These are phyloP conservation scores for Carex parvula DNA, from an alignment of 176 grass and related monocot genomes.

Conservation along the genomic window DNA sequence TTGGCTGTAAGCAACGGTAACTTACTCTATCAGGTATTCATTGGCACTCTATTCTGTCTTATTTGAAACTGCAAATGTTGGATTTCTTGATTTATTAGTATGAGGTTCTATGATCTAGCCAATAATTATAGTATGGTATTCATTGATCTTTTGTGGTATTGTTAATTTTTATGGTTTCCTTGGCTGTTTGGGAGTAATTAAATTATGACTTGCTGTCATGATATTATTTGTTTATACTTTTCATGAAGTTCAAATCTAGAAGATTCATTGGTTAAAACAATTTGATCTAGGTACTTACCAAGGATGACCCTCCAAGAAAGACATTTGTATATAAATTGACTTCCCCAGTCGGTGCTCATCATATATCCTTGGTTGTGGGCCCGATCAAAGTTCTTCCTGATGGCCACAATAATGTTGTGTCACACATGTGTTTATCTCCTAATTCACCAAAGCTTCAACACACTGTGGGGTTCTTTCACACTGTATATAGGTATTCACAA, in stretches of 20 bases:
- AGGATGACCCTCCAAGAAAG: slow-evolving; percentile 87
- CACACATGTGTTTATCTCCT: slow-evolving; percentile 79
- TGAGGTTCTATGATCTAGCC: neutral
- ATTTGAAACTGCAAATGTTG: neutral
- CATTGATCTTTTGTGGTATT: neutral
- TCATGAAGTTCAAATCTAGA: neutral
- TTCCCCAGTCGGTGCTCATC: slow-evolving; percentile 78
- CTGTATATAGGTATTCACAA: slow-evolving; percentile 61
- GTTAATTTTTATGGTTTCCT: neutral
- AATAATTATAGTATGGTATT: neutral
- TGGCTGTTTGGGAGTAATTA: neutral
- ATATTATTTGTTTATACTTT: neutral
- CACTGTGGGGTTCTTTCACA: slow-evolving; percentile 78
- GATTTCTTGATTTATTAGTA: neutral
- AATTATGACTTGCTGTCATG: neutral
- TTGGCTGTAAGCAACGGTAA: slow-evolving; percentile 89
- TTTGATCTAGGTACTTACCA: slow-evolving; percentile 67
- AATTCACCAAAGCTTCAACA: slow-evolving; percentile 79
- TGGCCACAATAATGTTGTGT: slow-evolving; percentile 50
- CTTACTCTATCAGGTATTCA: slow-evolving; percentile 87
- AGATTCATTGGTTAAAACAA: slow-evolving; percentile 18
- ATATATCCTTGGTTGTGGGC: slow-evolving; percentile 94
- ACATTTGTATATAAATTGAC: slow-evolving; percentile 90
- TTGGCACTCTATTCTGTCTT: neutral
- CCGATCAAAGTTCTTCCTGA: slow-evolving; percentile 91